phyloP scores from a whole-genome alignment of 257 asterid species.

The Solanum virginianum region DNA sequence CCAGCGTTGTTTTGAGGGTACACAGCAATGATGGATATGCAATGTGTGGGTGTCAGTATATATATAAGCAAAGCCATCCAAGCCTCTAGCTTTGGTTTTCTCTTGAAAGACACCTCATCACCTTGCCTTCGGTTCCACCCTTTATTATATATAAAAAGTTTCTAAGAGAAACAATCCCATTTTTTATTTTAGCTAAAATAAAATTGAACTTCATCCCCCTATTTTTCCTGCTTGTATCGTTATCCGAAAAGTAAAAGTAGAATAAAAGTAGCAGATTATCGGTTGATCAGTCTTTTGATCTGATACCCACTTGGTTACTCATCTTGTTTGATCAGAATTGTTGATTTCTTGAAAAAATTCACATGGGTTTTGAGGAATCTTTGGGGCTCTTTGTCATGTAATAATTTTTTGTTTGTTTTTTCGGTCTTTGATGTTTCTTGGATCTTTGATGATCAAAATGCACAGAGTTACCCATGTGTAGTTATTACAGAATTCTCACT shows the following conservation, averaged over 20 bases:
- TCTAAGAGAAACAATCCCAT: conserved; percentile 23
- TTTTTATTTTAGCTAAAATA: conserved; percentile 11
- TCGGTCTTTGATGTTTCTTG: not conserved
- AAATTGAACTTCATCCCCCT: conserved; percentile 11
- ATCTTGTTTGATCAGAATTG: conserved; percentile 21
- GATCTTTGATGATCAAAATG: conserved; percentile 54
- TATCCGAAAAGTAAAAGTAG: conserved; percentile 6
- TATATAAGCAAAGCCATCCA: not conserved
- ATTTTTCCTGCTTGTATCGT: conserved; percentile 11
- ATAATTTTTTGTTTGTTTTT: conserved; percentile 4
- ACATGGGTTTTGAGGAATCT: conserved; percentile 53
- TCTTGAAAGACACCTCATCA: conserved; percentile 44
- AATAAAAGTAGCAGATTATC: not conserved
- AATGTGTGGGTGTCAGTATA: not conserved
- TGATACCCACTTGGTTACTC: conserved; percentile 18
- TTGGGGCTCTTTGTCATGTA: conserved; percentile 36
- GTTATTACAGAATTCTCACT: not conserved
- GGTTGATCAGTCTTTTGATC: conserved; percentile 17
- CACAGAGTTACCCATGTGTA: conserved; percentile 11
- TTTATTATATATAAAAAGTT: not conserved
- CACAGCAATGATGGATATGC: not conserved
- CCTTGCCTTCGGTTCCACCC: not conserved
- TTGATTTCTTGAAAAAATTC: not conserved
- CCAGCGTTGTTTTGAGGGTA: not conserved
- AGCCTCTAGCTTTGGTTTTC: not conserved